These are phyloP conservation scores for Melocanna baccifera DNA, from an alignment of 176 grass and related monocot genomes.

Conservation along the genomic window DNA sequence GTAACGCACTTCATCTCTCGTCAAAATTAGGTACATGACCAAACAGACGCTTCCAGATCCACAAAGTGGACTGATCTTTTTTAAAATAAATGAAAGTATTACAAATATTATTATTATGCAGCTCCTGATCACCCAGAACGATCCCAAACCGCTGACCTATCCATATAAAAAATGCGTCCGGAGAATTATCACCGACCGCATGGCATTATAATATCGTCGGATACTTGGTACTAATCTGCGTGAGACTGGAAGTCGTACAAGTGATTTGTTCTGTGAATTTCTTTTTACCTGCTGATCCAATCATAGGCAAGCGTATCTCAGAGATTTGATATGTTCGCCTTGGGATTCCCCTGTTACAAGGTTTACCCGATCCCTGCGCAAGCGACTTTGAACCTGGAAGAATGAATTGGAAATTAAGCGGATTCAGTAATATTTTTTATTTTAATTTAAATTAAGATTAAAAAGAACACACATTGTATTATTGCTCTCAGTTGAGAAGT, in stretches of 20 bases:
- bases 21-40: neutral
- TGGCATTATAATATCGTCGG: constrained; percentile 27
- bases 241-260: constrained; percentile 38
- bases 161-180: neutral
- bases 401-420: neutral
- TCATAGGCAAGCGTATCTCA: constrained; percentile 24
- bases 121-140: constrained; percentile 27
- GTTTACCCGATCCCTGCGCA: neutral
- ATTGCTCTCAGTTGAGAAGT: too few relatives aligned
- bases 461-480: too few relatives aligned
- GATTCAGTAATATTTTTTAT: too few relatives aligned
- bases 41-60: neutral
- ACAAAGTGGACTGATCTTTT: neutral
- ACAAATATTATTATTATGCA: neutral
- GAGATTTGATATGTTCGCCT: constrained; percentile 26
- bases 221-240: constrained; percentile 21
- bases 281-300: neutral
- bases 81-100: neutral
- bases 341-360: constrained; percentile 16
- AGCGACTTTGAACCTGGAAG: neutral
- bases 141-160: constrained; percentile 25
- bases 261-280: constrained; percentile 36
- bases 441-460: too few relatives aligned
- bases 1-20: too few relatives aligned
- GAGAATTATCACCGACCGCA: constrained; percentile 32